Base-by-base conservation (phyloP, 116 monocot genomes). In the Posidonia oceanica region DNA sequence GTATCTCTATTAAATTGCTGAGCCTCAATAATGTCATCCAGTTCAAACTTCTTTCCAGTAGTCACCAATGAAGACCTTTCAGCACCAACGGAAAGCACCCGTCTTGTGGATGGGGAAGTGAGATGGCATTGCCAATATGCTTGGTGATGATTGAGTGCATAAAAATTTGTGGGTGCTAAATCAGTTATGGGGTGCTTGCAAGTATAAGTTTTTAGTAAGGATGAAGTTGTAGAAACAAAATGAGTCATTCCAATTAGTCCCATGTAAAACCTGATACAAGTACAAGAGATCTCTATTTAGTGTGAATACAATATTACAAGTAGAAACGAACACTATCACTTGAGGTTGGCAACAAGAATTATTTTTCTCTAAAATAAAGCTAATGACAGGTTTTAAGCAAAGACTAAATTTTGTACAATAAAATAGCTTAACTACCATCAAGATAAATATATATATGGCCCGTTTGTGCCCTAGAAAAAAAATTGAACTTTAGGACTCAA, bases 11-110 rank as follows among this genome's bases (percentile, higher is more conserved):
- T 83, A 74, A 97, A 97, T 56, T 97, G 97, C 44, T 97, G 97
- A 21, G 97, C 81, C 40, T 97, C 97, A 61, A 92, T 89, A 14
- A 97, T 79, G 74, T 92, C 92, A 21, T 85, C 83, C 54, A 97
- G 85, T 52, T 85, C 81, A 65, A 91, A 92, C 58, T 83, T 83
- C 3, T 61, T 69, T 16, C 74, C 70, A 17, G 3, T 14, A 14
- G 74, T 37, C 15, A 74, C 39, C 15, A 22, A 59, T 57, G 77
- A 29, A n/a, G 75, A 68, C 3, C 16, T 77, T 38, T 64, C 64
- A 17, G 48, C 14, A 10, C 16, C 4, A 0, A 69, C 5, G 22
- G 64, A 64, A 42, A 40, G 38, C 6, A 52, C 48, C 16, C 54
- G 23, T 51, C 18, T 17, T 29, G 13, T 23, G 22, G 23, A 14